phyloP scores from a whole-genome alignment of 2,329 filamentous ascomycete genomes.

The Penicillium hordei region DNA sequence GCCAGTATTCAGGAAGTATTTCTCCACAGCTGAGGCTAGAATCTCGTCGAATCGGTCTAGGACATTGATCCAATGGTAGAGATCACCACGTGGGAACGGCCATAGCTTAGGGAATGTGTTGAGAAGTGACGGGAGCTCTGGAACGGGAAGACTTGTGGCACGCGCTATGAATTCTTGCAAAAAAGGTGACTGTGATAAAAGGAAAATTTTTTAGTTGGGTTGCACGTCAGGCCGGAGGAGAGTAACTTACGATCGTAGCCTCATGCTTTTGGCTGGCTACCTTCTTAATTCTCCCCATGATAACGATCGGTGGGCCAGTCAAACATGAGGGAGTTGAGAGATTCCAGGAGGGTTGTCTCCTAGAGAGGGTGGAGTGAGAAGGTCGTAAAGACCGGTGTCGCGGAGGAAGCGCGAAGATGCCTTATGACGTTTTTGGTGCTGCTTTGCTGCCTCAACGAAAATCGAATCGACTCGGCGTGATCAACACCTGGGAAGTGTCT shows the following conservation, averaged over 20 bases:
- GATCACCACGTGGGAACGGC: slow-evolving; percentile 91
- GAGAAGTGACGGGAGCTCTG: slow-evolving; percentile 74
- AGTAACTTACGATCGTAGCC: slow-evolving; percentile 49
- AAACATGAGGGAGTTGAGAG: slow-evolving; percentile 42
- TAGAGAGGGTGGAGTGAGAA: slow-evolving; percentile 24
- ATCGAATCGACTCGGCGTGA: slow-evolving; percentile 19
- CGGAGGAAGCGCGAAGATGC: slow-evolving; percentile 33
- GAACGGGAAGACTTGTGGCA: slow-evolving; percentile 63
- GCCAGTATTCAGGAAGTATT: slow-evolving; percentile 76
- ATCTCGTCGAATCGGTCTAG: slow-evolving; percentile 91
- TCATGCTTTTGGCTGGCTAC: slow-evolving; percentile 53
- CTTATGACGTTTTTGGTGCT: slow-evolving; percentile 43
- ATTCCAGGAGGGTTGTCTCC: slow-evolving; percentile 31
- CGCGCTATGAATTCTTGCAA: slow-evolving; percentile 75
- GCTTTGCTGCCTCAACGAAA: slow-evolving; percentile 31
- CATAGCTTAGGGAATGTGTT: slow-evolving; percentile 80
- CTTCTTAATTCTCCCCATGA: slow-evolving; percentile 56
- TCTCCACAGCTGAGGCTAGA: slow-evolving; percentile 74
- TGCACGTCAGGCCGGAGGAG: slow-evolving; percentile 12
- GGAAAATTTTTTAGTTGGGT: slow-evolving; percentile 27
- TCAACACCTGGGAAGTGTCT: slow-evolving; percentile 2
- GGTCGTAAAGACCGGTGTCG: slow-evolving; percentile 31
- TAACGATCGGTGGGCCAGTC: slow-evolving; percentile 35
- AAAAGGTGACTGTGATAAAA: slow-evolving; percentile 70
- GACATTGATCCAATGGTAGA: slow-evolving; percentile 97